Conservation (phyloP, 2,329 filamentous ascomycete species). For the Escovopsis sp. region DNA sequence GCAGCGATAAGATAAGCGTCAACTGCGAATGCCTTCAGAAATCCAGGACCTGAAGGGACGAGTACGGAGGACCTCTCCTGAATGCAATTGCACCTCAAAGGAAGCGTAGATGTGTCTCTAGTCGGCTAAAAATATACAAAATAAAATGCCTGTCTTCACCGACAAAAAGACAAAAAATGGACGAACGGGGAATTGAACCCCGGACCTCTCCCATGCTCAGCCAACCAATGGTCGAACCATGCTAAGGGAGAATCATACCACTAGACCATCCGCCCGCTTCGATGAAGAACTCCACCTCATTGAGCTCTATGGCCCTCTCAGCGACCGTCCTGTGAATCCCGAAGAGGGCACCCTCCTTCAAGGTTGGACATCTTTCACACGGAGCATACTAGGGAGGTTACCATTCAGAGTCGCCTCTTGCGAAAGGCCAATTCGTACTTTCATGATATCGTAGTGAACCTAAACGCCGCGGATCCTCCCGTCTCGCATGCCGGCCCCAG, state of each 20-base stretch:
- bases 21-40: too few species aligned
- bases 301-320: neutral
- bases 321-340: neutral
- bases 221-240: too few species aligned
- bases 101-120: too few species aligned
- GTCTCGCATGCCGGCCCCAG: neutral
- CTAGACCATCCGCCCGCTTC: too few species aligned
- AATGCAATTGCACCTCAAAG: too few species aligned
- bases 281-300: too few species aligned
- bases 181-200: conserved; percentile 7
- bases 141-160: neutral
- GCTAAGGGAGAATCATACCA: too few species aligned
- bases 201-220: conserved; percentile 3
- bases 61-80: too few species aligned
- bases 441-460: neutral
- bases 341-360: too few species aligned
- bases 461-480: neutral
- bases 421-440: neutral
- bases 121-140: too few species aligned
- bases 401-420: neutral
- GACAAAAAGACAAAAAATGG: neutral
- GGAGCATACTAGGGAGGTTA: neutral
- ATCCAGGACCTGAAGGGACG: too few species aligned
- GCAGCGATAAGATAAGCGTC: neutral
- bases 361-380: neutral